Percentiles rank a stretch among this genome's conserved stretches.
Evolutionary conservation across 139 green algal species (phyloP).

Genomic region (Closterium sp.): DNA sequence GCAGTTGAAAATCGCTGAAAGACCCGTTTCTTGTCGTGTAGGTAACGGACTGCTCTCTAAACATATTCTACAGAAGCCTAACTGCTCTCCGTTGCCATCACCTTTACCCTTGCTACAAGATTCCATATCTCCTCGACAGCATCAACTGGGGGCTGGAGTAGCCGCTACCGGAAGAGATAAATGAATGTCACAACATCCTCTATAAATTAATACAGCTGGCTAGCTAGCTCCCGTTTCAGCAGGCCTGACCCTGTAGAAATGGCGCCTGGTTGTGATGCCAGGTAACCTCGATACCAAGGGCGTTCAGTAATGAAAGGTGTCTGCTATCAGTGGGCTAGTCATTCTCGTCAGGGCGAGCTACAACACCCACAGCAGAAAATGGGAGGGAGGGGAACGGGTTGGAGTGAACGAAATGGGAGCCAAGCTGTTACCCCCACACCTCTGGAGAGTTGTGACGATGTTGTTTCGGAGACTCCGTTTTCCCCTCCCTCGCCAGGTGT

Average conservation of each 20-base stretch:
- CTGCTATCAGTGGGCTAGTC: background rate
- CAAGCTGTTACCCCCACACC: background rate
- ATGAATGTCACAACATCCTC: background rate
- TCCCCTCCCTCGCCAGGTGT: background rate
- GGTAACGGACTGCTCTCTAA: background rate
- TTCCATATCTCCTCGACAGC: background rate
- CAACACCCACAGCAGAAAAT: background rate
- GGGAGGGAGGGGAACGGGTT: background rate
- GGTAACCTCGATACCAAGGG: background rate
- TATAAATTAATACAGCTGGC: background rate
- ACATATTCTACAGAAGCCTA: background rate
- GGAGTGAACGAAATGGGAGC: background rate
- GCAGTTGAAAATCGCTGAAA: background rate
- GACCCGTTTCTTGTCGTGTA: background rate
- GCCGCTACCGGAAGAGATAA: background rate
- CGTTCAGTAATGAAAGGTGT: background rate
- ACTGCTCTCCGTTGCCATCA: background rate
- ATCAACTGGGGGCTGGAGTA: background rate
- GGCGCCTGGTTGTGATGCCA: background rate
- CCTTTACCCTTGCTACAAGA: background rate
- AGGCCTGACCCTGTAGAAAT: background rate
- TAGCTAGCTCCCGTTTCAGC: background rate
- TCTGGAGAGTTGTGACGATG: too few relatives aligned
- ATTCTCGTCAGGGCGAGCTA: background rate
- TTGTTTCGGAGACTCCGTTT: too few relatives aligned